phyloP scores from a whole-genome alignment of 768 basidiomycete species.

The Lactarius quietus region DNA sequence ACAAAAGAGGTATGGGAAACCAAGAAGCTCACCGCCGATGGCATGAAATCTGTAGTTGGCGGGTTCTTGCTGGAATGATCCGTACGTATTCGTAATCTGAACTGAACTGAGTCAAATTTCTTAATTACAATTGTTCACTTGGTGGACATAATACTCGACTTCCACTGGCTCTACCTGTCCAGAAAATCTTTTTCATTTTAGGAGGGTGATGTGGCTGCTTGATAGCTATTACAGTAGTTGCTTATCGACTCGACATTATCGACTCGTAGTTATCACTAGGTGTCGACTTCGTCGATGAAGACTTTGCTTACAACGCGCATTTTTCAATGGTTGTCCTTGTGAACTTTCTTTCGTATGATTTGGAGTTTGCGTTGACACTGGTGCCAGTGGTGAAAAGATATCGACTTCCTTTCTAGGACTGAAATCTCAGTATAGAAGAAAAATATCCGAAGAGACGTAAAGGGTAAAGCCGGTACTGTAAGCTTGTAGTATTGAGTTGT shows the following conservation, averaged over 20 bases:
- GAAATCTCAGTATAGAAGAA: too few species aligned
- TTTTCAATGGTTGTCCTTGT: too few species aligned
- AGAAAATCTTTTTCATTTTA: neutral
- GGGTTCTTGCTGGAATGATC: slow-evolving; percentile 39
- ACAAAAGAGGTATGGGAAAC: slow-evolving; percentile 34
- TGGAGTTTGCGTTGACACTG: too few species aligned
- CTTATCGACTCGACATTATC: too few species aligned
- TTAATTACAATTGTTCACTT: neutral
- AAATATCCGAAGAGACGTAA: neutral
- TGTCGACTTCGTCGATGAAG: too few species aligned
- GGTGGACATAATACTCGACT: neutral
- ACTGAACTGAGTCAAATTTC: neutral
- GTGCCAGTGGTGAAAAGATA: too few species aligned
- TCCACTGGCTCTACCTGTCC: neutral
- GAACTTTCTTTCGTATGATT: too few species aligned
- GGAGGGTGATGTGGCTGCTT: neutral
- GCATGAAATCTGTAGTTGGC: slow-evolving; percentile 39
- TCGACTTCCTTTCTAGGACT: too few species aligned
- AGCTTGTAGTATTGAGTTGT: neutral
- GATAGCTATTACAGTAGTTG: neutral
- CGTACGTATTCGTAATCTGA: neutral
- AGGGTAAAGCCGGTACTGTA: too few species aligned
- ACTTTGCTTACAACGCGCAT: too few species aligned
- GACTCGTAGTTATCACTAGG: too few species aligned
- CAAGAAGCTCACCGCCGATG: slow-evolving; percentile 33